Conservation (phyloP, 2,329 filamentous ascomycete species). For the Bipolaris sorokiniana region DNA sequence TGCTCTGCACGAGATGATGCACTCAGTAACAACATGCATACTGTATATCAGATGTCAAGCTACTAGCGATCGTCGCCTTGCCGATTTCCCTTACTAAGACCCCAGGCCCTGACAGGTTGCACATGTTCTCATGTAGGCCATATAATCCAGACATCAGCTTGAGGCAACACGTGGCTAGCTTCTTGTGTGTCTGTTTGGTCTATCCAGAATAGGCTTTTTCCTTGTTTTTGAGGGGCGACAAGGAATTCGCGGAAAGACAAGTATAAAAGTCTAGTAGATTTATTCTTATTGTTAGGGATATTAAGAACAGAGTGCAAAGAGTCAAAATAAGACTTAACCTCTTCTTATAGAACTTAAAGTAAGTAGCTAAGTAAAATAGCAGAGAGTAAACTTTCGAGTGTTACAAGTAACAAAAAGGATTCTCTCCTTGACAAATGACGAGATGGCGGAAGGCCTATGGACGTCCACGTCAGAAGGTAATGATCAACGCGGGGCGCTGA, state of each 20-base stretch:
- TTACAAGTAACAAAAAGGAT: no score
- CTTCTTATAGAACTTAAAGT: slow-evolving; percentile 17
- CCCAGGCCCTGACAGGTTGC: slow-evolving; percentile 21
- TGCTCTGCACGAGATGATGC: slow-evolving; percentile 25
- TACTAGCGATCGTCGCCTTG: slow-evolving; percentile 10
- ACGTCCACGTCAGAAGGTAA: no score
- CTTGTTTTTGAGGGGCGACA: slow-evolving; percentile 24
- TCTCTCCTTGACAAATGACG: no score
- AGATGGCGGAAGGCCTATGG: no score
- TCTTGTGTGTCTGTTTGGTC: slow-evolving; percentile 44
- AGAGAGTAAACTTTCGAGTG: no score
- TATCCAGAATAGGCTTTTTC: slow-evolving; percentile 43
- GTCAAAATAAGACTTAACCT: slow-evolving; percentile 34
- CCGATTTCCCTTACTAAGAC: slow-evolving; percentile 16
- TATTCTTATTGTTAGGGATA: slow-evolving; percentile 35
- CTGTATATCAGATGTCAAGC: slow-evolving; percentile 23
- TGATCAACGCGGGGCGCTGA: no score
- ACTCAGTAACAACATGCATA: slow-evolving; percentile 52
- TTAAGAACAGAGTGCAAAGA: slow-evolving; percentile 32
- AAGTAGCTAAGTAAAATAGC: slow-evolving; percentile 1
- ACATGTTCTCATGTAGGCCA: slow-evolving; percentile 49
- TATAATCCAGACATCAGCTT: slow-evolving; percentile 38
- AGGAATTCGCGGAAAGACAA: slow-evolving; percentile 42
- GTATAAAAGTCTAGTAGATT: slow-evolving; percentile 40
- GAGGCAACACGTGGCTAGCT: slow-evolving; percentile 47